Conservation (phyloP, 495 filamentous ascomycete genomes). For the Hypoxylon crocopeplum region DNA sequence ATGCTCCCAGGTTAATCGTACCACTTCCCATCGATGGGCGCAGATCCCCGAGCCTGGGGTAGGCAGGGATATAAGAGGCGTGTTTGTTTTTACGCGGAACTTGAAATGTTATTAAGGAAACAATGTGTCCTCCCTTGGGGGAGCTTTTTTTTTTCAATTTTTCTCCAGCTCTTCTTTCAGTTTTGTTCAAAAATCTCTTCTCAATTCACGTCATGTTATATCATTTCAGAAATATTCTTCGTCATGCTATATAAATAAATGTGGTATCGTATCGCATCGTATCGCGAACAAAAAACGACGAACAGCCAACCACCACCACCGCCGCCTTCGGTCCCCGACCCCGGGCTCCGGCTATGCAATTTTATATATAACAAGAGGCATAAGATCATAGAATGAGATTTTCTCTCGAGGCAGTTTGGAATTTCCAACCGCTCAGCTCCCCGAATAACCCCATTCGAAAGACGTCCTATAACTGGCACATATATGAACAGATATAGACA, state of each 20-base stretch:
- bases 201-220: not conserved
- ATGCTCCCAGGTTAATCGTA: slow-evolving; percentile 13
- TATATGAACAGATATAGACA: slow-evolving; percentile 23
- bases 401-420: not conserved
- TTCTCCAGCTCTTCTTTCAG: not conserved
- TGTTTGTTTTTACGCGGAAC: no score
- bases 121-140: no score
- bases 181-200: not conserved
- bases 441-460: not conserved
- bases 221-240: not conserved
- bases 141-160: not conserved
- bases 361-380: not conserved
- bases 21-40: slow-evolving; percentile 7
- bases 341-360: slow-evolving; percentile 4
- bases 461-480: not conserved
- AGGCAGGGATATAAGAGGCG: not conserved
- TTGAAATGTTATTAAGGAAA: no score
- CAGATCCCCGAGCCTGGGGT: slow-evolving; percentile 6
- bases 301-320: no score
- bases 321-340: not conserved
- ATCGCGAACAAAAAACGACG: no score
- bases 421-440: not conserved
- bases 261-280: no score
- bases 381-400: not conserved
- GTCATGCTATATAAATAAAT: slow-evolving; percentile 9